Evolutionary conservation across 1,284 basidiomycete genomes (phyloP).

Genomic region (Melampsora larici-populina): DNA sequence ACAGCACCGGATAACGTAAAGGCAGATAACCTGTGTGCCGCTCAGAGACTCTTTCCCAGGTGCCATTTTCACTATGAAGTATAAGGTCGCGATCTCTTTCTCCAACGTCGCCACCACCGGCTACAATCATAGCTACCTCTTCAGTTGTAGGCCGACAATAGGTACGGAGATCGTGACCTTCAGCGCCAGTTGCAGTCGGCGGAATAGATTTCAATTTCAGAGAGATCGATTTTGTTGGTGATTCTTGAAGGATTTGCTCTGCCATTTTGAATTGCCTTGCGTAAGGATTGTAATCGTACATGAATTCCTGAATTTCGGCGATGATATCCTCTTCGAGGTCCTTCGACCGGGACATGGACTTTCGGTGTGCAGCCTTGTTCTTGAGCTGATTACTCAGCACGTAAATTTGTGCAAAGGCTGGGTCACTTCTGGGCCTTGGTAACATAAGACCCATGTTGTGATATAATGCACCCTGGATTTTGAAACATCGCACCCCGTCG

Average conservation of each 20-base stretch:
- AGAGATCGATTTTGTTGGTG: not conserved
- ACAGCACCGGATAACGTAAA: not conserved
- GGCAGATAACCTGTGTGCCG: not conserved
- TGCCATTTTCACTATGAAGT: not conserved
- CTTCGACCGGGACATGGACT: not conserved
- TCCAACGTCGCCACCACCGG: not conserved
- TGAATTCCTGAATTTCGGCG: not conserved
- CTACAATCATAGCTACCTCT: not conserved
- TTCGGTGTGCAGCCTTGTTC: not conserved
- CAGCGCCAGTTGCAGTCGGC: no score
- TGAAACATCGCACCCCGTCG: no score
- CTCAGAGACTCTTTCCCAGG: not conserved
- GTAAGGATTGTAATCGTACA: no score
- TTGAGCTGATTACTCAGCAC: not conserved
- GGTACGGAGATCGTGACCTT: not conserved
- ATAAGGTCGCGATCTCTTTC: not conserved
- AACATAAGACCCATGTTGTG: not conserved
- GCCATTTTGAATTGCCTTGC: not conserved
- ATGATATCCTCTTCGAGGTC: not conserved
- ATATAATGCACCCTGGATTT: not conserved
- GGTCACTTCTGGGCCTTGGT: not conserved
- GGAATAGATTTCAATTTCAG: not conserved
- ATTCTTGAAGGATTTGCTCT: not conserved
- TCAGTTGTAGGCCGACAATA: not conserved
- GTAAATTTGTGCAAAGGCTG: constrained; percentile 8